phyloP scores from a whole-genome alignment of 768 basidiomycete genomes.

The Nidularia pulvinata region DNA sequence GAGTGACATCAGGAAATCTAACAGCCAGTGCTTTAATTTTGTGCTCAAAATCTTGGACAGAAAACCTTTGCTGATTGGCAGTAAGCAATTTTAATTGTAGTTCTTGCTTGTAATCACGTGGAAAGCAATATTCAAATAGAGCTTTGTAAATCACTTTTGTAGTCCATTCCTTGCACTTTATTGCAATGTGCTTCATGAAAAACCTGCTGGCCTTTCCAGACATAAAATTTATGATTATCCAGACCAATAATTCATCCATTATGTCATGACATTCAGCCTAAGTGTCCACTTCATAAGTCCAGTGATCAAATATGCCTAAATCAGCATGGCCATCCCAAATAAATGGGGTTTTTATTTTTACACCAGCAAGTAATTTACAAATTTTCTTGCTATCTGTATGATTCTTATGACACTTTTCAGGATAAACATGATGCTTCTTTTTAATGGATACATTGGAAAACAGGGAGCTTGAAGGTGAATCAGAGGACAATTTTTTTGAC shows the following conservation, averaged over 20 bases:
- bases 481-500: background rate
- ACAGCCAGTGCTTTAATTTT: background rate
- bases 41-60: background rate
- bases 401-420: background rate
- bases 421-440: background rate
- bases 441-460: background rate
- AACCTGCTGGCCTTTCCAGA: conserved; percentile 6
- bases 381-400: background rate
- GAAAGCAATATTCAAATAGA: conserved; percentile 11
- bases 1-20: background rate
- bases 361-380: background rate
- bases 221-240: conserved; percentile 2
- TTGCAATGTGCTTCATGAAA: conserved; percentile 4
- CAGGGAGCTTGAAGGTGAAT: background rate
- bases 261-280: background rate
- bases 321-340: background rate
- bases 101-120: conserved; percentile 2
- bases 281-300: background rate
- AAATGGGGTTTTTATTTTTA: background rate
- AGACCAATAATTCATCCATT: background rate
- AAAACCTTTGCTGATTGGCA: background rate
- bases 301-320: background rate
- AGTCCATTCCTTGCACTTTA: background rate
- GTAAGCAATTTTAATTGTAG: too few species aligned
- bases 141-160: conserved; percentile 1